Evolutionary conservation across 192 early-diverging fungal species (phyloP), one percentile per base, ranked within the genome.

Genomic region (Mortierella antarctica): DNA sequence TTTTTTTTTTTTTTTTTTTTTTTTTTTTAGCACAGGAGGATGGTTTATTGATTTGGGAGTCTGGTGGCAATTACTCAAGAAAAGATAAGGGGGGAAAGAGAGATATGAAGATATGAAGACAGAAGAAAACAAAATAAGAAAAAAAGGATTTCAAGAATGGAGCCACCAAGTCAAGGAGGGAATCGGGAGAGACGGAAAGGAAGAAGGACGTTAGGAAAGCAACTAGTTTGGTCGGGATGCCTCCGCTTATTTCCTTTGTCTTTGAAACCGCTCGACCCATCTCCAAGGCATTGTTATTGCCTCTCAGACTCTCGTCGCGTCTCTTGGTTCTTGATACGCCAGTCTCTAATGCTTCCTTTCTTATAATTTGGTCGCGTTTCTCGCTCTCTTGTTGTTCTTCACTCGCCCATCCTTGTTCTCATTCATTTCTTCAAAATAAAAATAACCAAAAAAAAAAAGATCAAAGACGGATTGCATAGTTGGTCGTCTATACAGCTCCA

Each of bases 191-290:
- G 31, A 4, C 17, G 31, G 40, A 15, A 2, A 44, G 40, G 58
- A 9, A 41, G 40, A 14, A 42, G 62, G 47, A 63, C 42, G 53
- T 14, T 44, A 6, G 39, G 44, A 47, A 62, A 57, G 62, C 65
- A 75, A 75, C 73, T 67, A 75, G 73, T 73, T 75, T 75, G 73
- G 73, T 75, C 73, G 73, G 73, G 73, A 75, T 75, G 73, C 73
- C 60, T 62, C 65, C 59, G 6, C 18, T 21, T 51, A 50, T 48
- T 50, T 51, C 53, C 45, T 56, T 51, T 55, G 9, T 60, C 48
- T 21, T 39, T 7, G 15, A 8, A 31, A 40, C 23, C 23, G 20
- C 10, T 31, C 31, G 3, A 31, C 31, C 31, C 31, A 31, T 31
- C 31, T 31, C 31, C 31, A 31, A 31, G 31, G 31, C 31, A 31